Evolutionary conservation across 1,139 yeast genomes (phyloP).

Genomic region (Protomyces macrosporus): DNA sequence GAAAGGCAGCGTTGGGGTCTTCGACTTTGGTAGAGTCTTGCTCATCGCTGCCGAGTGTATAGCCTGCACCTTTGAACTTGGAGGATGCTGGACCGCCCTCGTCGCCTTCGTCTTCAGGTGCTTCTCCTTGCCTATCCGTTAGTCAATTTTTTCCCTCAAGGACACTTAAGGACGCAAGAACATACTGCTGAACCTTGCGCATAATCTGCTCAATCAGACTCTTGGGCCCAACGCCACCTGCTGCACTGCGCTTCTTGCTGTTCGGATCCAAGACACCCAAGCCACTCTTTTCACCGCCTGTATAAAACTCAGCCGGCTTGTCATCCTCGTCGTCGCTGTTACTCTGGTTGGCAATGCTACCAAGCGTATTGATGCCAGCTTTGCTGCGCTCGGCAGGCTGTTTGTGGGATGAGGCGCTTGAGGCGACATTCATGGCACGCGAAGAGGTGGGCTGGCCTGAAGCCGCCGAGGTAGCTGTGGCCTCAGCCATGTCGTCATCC

Average conservation of each 20-base stretch:
- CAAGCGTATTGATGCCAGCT: conserved; percentile 39
- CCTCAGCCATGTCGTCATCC: neutral
- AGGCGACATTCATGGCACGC: neutral
- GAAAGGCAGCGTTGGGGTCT: conserved; percentile 34
- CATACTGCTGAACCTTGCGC: conserved; percentile 48
- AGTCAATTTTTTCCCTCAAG: conserved; percentile 34
- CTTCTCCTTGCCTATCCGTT: conserved; percentile 38
- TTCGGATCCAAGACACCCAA: conserved; percentile 90
- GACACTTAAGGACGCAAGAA: conserved; percentile 43
- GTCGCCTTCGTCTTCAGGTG: conserved; percentile 42
- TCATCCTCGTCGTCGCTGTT: conserved; percentile 45
- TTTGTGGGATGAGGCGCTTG: neutral
- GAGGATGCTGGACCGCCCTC: conserved; percentile 28
- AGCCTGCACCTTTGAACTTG: conserved; percentile 66
- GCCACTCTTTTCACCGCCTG: conserved; percentile 94
- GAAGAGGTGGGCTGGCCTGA: neutral
- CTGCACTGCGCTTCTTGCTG: conserved; percentile 35
- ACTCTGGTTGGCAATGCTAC: conserved; percentile 44
- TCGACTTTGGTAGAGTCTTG: conserved; percentile 41
- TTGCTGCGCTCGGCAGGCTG: neutral
- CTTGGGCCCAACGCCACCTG: neutral
- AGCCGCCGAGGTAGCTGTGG: neutral
- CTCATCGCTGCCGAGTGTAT: conserved; percentile 64
- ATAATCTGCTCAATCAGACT: conserved; percentile 53
- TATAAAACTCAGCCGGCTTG: conserved; percentile 45